phyloP scores from a whole-genome alignment of 306 rosid species.

The Gastrolobium villosum region DNA sequence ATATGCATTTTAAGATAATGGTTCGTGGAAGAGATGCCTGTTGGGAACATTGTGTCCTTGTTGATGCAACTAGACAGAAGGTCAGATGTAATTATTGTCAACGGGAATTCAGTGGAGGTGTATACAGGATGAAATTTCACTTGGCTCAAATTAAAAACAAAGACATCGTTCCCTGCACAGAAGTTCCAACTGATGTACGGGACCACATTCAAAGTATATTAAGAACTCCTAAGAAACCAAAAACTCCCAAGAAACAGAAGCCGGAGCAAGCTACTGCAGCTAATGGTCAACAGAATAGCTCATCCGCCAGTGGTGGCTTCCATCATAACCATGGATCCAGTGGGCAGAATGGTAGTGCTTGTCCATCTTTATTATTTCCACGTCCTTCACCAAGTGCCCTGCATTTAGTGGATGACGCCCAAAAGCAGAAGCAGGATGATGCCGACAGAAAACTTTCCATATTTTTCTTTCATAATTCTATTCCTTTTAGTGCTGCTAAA shows the following conservation, averaged over 20 bases:
- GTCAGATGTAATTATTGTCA: slow-evolving; percentile 78
- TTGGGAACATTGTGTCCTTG: slow-evolving; percentile 80
- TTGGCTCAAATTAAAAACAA: slow-evolving; percentile 84
- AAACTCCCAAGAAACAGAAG: slow-evolving; percentile 66
- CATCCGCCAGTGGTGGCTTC: slow-evolving; percentile 71
- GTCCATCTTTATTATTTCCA: slow-evolving; percentile 61
- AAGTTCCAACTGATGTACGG: slow-evolving; percentile 72
- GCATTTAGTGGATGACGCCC: slow-evolving; percentile 58
- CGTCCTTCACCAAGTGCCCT: slow-evolving; percentile 60
- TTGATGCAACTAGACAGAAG: slow-evolving; percentile 76
- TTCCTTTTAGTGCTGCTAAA: slow-evolving; percentile 75
- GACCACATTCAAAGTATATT: slow-evolving; percentile 69
- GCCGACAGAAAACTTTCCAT: slow-evolving; percentile 74
- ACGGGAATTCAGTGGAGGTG: slow-evolving; percentile 84
- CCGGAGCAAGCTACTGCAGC: slow-evolving; percentile 54
- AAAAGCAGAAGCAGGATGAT: slow-evolving; percentile 62
- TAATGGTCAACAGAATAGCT: slow-evolving; percentile 65
- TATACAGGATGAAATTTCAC: slow-evolving; percentile 88
- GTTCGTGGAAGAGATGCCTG: slow-evolving; percentile 88
- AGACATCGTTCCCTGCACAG: slow-evolving; percentile 74
- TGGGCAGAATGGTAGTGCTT: slow-evolving; percentile 67
- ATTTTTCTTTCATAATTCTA: slow-evolving; percentile 71
- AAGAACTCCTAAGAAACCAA: slow-evolving; percentile 72
- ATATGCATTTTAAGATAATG: slow-evolving; percentile 56
- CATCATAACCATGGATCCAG: slow-evolving; percentile 68